A percentile compares a stretch with the other conserved stretches of the same genome.
These are phyloP conservation scores for Macrolepiota albuminosa DNA, from an alignment of 768 basidiomycete species.

Conservation along the genomic window DNA sequence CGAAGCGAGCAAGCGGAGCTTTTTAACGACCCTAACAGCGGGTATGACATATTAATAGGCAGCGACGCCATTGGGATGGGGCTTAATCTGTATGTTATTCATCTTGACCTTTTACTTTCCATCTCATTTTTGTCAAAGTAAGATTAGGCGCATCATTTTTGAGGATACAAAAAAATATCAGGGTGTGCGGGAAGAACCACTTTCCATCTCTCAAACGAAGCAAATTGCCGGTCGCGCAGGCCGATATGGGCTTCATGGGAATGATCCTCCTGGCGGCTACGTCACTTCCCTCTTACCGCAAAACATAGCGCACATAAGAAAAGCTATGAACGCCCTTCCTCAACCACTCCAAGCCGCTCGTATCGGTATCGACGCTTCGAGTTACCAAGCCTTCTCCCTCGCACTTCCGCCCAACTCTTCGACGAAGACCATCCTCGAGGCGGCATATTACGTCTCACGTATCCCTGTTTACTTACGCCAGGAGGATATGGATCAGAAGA, in stretches of 20 bases:
- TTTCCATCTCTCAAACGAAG: constrained; percentile 79
- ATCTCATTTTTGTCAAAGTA: constrained; percentile 41
- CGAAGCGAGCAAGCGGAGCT: constrained; percentile 87
- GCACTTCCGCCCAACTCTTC: constrained; percentile 40
- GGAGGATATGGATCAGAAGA: constrained; percentile 1
- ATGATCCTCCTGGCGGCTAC: constrained; percentile 48
- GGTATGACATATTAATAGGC: constrained; percentile 85
- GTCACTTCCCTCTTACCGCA: constrained; percentile 65
- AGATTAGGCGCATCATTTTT: constrained; percentile 59
- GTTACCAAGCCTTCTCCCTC: constrained; percentile 19
- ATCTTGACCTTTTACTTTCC: neutral
- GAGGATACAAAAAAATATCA: constrained; percentile 59
- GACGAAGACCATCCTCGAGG: constrained; percentile 41
- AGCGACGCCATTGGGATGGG: constrained; percentile 98
- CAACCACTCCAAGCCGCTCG: constrained; percentile 49
- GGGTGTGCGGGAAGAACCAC: constrained; percentile 34
- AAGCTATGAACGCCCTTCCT: constrained; percentile 49
- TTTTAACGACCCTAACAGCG: constrained; percentile 84
- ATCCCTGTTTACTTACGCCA: constrained; percentile 42
- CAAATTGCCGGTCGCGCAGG: constrained; percentile 96
- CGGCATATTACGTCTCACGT: constrained; percentile 42
- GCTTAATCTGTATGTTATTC: constrained; percentile 74
- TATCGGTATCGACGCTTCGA: constrained; percentile 24
- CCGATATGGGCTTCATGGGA: constrained; percentile 66
- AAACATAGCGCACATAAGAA: constrained; percentile 58